Evolutionary conservation across 2,329 filamentous ascomycete genomes (phyloP).

Genomic region (Teratosphaeriaceae sp.): DNA sequence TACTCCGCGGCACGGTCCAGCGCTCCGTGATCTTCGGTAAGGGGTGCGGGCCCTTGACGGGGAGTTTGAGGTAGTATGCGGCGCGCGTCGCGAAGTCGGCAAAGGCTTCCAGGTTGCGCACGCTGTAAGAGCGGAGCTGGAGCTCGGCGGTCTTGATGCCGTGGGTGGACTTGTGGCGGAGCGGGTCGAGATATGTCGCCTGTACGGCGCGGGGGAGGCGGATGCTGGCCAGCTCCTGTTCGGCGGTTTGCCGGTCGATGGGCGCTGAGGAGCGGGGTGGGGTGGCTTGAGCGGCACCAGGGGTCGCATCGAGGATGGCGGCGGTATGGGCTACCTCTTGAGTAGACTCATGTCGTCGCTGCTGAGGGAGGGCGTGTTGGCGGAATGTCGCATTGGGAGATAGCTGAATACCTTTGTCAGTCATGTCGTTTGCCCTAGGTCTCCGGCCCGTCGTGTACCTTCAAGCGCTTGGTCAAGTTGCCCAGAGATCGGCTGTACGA

Average conservation of each 20-base stretch:
- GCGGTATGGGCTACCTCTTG: not conserved
- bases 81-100: conserved; percentile 89
- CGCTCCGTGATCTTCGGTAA: conserved; percentile 81
- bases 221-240: conserved; percentile 27
- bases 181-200: conserved; percentile 76
- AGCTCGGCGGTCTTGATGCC: conserved; percentile 84
- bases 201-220: conserved; percentile 74
- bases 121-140: conserved; percentile 83
- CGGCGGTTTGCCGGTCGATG: conserved; percentile 7
- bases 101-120: conserved; percentile 89
- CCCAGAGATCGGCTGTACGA: conserved; percentile 38
- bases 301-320: not conserved
- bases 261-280: conserved; percentile 1
- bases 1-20: conserved; percentile 85
- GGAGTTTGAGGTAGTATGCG: conserved; percentile 86
- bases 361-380: not conserved
- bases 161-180: conserved; percentile 66
- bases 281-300: not conserved
- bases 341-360: conserved; percentile 3
- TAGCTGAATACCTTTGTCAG: too few relatives aligned
- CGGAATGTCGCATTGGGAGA: conserved; percentile 8
- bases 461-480: conserved; percentile 36
- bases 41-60: conserved; percentile 77
- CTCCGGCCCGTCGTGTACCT: conserved; percentile 30
- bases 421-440: too few relatives aligned